Evolutionary conservation across 2,329 filamentous ascomycete genomes (phyloP).

Genomic region (Paramyrothecium sp.): DNA sequence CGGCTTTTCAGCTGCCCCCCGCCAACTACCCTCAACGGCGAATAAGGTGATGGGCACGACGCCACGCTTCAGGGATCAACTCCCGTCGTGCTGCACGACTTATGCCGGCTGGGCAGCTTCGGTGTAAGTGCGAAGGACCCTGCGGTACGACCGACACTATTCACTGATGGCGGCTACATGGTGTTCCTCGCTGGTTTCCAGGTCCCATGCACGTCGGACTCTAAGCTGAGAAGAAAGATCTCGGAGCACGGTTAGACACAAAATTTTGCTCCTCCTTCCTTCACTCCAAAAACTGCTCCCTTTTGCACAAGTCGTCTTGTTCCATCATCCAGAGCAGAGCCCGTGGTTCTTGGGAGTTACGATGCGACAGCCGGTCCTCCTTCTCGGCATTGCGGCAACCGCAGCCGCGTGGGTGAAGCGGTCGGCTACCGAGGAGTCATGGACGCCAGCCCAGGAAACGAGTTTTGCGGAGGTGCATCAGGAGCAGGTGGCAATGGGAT

Average conservation of each 20-base stretch:
- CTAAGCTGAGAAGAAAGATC: too few relatives aligned
- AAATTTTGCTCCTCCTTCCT: not conserved
- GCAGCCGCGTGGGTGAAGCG: constrained; percentile 18
- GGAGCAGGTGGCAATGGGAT: constrained; percentile 24
- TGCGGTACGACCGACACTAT: not conserved
- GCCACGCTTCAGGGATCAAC: not conserved
- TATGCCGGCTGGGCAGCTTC: not conserved
- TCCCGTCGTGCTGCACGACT: not conserved
- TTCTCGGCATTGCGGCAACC: constrained; percentile 20
- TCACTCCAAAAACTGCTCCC: not conserved
- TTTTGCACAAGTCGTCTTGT: not conserved
- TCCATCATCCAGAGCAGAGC: too few relatives aligned
- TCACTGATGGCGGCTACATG: not conserved
- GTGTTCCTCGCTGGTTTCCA: not conserved
- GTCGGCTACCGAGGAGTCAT: constrained; percentile 20
- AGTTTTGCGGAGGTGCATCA: constrained; percentile 11
- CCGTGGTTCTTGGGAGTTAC: not conserved
- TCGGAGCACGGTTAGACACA: not conserved
- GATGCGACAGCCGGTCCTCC: constrained; percentile 5
- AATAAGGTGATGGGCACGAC: constrained; percentile 3
- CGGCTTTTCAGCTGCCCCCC: constrained; percentile 6
- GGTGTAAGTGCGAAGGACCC: not conserved
- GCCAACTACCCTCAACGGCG: constrained; percentile 3
- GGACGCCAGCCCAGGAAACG: constrained; percentile 27
- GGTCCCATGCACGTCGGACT: not conserved